Evolutionary conservation across 2,329 filamentous ascomycete genomes (phyloP).

Genomic region (Colletotrichum lini): DNA sequence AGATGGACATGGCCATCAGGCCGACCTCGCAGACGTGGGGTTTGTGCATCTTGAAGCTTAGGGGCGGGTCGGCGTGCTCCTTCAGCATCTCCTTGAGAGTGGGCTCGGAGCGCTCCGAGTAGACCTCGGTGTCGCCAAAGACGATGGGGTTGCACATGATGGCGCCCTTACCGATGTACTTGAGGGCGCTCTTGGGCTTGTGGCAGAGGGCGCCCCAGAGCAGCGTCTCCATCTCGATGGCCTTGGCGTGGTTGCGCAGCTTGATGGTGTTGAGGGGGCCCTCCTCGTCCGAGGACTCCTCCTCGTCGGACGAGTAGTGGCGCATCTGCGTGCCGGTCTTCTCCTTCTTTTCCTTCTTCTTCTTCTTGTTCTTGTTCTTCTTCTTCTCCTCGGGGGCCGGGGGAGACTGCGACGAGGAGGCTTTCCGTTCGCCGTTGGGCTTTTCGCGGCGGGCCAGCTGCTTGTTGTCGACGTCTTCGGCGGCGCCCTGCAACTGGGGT

Average conservation of each 20-base stretch:
- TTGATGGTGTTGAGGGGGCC: conserved; percentile 51
- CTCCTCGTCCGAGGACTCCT: conserved; percentile 38
- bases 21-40: conserved; percentile 55
- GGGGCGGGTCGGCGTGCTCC: conserved; percentile 46
- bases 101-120: conserved; percentile 48
- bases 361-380: conserved; percentile 30
- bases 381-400: conserved; percentile 18
- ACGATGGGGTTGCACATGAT: conserved; percentile 55
- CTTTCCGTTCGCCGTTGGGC: conserved; percentile 14
- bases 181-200: conserved; percentile 52
- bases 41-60: conserved; percentile 52
- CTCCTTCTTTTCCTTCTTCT: conserved; percentile 28
- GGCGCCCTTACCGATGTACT: conserved; percentile 56
- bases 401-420: conserved; percentile 34
- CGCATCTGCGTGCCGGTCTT: conserved; percentile 24
- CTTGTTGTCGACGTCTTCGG: conserved; percentile 28
- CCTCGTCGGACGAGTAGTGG: conserved; percentile 28
- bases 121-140: conserved; percentile 46
- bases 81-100: conserved; percentile 50
- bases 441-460: conserved; percentile 37
- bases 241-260: conserved; percentile 55
- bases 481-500: conserved; percentile 16
- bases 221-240: conserved; percentile 55
- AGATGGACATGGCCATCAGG: conserved; percentile 54
- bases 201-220: conserved; percentile 57